Base-by-base conservation (phyloP, 495 filamentous ascomycete species). In the Achaetomiella virescens region DNA sequence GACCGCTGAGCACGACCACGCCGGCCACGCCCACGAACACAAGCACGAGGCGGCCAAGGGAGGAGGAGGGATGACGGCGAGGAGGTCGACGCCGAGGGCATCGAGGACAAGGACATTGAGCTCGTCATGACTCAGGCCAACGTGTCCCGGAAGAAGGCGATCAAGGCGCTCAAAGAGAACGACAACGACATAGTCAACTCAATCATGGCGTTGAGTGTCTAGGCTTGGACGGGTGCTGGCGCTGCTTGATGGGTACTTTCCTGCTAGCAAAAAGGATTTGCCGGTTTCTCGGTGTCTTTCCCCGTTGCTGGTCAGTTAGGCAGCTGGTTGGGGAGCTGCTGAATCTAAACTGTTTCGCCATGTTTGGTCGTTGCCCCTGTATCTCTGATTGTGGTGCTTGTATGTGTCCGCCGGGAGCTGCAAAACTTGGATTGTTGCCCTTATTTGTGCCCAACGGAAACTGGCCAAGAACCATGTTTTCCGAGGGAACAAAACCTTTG, bases 121-220 rank as follows among this genome's bases (percentile, higher is more conserved):
- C 80, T 99, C 33, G 93, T 99, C 70, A 97, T 97, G 91, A 89
- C 90, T 58, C 89, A 98, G 79, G 93, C 93, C 57, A 93, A 79
- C 66, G 93, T 99, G 52, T 93, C 88, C 58, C 79, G 93, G 68
- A 97, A 95, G 81, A 97, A 97, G 83, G 93, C 93, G 53, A 85
- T 97, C 78, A 97, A 96, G 77, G 95, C 95, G 27, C 79, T 99
- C 58, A 92, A 93, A 79, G 90, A 97, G 81, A 97, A 99, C 73
- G 90, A 97, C 76, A 96, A 97, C 66, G 95, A 99, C 73, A 97
- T 99, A 77, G 95, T 99, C 75, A 97, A 97, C 83, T 96, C 92
- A 55, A 98, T 98, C 78, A 98, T 98, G 93, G 90, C 92, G 62
- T 80, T 98, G 73, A 96, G 91, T 79, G 87, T 96, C 87, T 98